phyloP scores from a whole-genome alignment of 2,329 filamentous ascomycete species.

The Pseudogymnoascus sp. region DNA sequence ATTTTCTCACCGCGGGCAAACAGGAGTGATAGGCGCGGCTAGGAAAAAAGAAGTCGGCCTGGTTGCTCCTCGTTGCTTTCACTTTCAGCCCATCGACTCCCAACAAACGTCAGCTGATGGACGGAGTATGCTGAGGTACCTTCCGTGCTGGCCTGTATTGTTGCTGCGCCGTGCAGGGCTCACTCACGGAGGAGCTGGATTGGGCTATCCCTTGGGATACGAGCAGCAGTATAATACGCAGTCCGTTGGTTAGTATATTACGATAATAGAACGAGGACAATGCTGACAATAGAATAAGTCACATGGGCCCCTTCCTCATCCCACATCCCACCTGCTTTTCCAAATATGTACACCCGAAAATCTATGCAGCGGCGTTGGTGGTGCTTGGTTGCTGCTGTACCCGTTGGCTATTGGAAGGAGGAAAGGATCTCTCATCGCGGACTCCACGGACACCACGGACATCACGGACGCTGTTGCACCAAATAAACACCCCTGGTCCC shows the following conservation, averaged over 20 bases:
- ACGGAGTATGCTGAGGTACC: background rate
- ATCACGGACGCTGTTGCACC: background rate
- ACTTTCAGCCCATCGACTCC: background rate
- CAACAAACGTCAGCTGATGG: slow-evolving; percentile 6
- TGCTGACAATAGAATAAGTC: background rate
- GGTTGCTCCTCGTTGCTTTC: background rate
- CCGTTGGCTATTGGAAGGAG: background rate
- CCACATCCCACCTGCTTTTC: background rate
- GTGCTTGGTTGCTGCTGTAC: background rate
- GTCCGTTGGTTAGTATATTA: background rate
- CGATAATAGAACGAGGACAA: background rate
- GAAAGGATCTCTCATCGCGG: background rate
- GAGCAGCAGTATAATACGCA: background rate
- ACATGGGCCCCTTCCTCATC: background rate
- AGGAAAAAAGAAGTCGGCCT: background rate
- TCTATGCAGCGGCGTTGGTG: background rate
- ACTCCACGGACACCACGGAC: background rate
- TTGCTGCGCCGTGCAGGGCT: background rate
- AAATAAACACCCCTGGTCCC: background rate
- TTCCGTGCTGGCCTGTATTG: background rate
- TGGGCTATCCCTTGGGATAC: background rate
- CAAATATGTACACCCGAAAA: slow-evolving; percentile 2
- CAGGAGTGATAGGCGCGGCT: background rate
- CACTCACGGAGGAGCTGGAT: background rate
- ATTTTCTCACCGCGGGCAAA: background rate